Evolutionary conservation across 352 stramenopile species (phyloP).

Genomic region (Globisporangium heterothallicum): DNA sequence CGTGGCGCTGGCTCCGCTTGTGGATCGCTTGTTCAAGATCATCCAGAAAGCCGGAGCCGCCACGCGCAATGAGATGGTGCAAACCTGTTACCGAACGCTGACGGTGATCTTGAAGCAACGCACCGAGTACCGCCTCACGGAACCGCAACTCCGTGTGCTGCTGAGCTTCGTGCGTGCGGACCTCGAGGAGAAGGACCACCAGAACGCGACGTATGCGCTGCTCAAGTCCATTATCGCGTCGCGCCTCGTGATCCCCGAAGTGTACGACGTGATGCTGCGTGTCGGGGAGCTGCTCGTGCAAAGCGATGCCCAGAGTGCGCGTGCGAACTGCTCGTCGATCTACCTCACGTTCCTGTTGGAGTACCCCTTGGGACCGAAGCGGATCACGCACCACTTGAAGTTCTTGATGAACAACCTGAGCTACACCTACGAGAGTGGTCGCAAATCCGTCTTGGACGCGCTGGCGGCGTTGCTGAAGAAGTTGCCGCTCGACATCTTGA

Average conservation of each 20-base stretch:
- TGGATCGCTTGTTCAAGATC: constrained; percentile 92
- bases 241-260: constrained; percentile 89
- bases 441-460: constrained; percentile 88
- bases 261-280: constrained; percentile 96
- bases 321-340: constrained; percentile 73
- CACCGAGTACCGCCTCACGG: constrained; percentile 46
- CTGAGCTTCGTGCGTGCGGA: constrained; percentile 90
- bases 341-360: constrained; percentile 92
- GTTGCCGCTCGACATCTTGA: constrained; percentile 89
- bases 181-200: constrained; percentile 91
- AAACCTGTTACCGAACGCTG: constrained; percentile 93
- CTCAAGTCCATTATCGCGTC: constrained; percentile 90
- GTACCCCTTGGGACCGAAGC: constrained; percentile 92
- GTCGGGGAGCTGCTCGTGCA: constrained; percentile 93
- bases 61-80: constrained; percentile 93
- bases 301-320: constrained; percentile 85
- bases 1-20: constrained; percentile 70
- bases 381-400: constrained; percentile 91
- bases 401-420: constrained; percentile 95
- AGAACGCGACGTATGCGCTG: constrained; percentile 93
- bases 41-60: constrained; percentile 84
- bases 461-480: constrained; percentile 88
- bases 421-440: constrained; percentile 94
- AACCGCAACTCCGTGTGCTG: constrained; percentile 78
- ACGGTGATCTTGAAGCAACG: constrained; percentile 85